These are phyloP conservation scores for Diaporthe citrichinensis DNA, from an alignment of 2,329 filamentous ascomycete species.

Conservation along the genomic window DNA sequence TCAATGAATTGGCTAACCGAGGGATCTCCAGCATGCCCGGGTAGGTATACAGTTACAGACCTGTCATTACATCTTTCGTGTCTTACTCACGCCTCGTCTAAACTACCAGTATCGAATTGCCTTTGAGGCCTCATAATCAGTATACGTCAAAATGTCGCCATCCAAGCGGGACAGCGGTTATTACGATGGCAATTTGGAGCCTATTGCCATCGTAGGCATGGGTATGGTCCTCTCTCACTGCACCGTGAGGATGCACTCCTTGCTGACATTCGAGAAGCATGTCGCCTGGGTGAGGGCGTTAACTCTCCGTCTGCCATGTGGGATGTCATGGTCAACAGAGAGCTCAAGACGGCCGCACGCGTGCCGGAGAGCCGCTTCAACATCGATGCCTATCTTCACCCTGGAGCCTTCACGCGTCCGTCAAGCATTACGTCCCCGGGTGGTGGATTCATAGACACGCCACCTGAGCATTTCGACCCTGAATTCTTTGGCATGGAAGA, in stretches of 20 bases:
- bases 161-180: neutral
- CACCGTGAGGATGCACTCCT: neutral
- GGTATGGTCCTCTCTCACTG: neutral
- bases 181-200: slow-evolving; percentile 1
- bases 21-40: neutral
- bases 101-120: neutral
- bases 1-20: neutral
- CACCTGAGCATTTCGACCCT: neutral
- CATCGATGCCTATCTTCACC: neutral
- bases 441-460: neutral
- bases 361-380: neutral
- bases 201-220: slow-evolving; percentile 11
- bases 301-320: neutral
- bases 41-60: neutral
- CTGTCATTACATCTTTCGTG: neutral
- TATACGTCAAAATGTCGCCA: neutral
- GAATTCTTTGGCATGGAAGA: neutral
- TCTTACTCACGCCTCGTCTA: neutral
- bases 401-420: neutral
- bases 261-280: neutral
- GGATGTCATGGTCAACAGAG: neutral
- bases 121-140: neutral
- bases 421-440: neutral
- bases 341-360: neutral
- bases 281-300: neutral